These are phyloP conservation scores for Neonectria ditissima DNA, from an alignment of 2,329 filamentous ascomycete genomes.

Conservation along the genomic window DNA sequence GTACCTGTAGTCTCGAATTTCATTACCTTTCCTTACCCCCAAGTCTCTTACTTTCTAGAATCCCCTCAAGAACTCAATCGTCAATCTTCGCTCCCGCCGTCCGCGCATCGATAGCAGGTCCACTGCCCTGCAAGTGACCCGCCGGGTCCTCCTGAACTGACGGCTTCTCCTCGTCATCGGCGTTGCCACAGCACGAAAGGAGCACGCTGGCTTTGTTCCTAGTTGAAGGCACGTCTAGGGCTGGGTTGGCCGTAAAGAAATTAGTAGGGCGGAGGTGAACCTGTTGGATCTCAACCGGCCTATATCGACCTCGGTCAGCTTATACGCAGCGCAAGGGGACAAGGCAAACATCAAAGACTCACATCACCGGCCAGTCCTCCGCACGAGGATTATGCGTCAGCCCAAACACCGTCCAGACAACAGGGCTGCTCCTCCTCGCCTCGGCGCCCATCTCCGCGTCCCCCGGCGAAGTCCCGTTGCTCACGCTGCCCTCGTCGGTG, in stretches of 20 bases:
- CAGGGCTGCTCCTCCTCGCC: constrained; percentile 45
- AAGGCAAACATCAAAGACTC: constrained; percentile 43
- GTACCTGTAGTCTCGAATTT: not conserved
- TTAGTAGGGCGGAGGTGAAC: constrained; percentile 51
- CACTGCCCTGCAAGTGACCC: constrained; percentile 49
- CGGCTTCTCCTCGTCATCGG: constrained; percentile 15
- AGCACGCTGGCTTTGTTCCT: constrained; percentile 56
- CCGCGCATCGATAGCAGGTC: constrained; percentile 32
- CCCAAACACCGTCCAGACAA: constrained; percentile 63
- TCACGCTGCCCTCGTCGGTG: constrained; percentile 41
- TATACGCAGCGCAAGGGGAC: not conserved
- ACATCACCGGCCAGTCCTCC: constrained; percentile 65
- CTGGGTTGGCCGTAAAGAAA: constrained; percentile 61
- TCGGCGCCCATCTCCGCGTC: not conserved
- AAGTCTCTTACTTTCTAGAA: not conserved
- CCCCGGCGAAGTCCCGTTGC: not conserved
- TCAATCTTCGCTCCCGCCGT: constrained; percentile 37
- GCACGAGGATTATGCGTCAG: constrained; percentile 62
- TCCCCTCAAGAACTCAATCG: constrained; percentile 13
- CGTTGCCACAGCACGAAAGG: constrained; percentile 48
- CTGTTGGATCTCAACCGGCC: constrained; percentile 30
- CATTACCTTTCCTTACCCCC: not conserved
- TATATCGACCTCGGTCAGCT: not conserved
- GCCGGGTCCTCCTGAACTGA: constrained; percentile 47
- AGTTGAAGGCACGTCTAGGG: constrained; percentile 57